Base-by-base conservation (phyloP, 805 yeast species). In the Myxozyma neotropica region DNA sequence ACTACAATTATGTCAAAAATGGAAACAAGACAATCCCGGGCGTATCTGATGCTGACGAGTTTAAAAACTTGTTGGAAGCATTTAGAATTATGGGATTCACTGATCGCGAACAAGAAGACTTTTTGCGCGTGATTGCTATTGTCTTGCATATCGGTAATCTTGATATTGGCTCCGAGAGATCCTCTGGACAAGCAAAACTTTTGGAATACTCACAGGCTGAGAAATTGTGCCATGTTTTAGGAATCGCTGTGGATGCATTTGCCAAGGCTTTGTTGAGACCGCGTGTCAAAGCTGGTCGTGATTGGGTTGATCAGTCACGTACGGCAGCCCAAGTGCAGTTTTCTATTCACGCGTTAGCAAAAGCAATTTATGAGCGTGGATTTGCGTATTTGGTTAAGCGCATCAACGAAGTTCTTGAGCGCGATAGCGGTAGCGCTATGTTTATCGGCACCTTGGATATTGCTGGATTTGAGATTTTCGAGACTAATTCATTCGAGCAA, bases 381-480 rank as follows among this genome's bases (percentile, higher is more conserved):
- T 94, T 94, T 75, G 87, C 87, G 51, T 83, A 78, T 68, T 80
- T 94, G 39, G 96, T 94, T 12, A 80, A 80, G 55, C 81, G 83
- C 55, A 88, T 94, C 67, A 95, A 94, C 71, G 78, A 78, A 3
- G 87, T 83, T 53, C 80, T 94, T 10, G 81, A 80, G 63, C 74
- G 77, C 6, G 73, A 77, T 2, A 69, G 72, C 55, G 73, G 78
- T 2, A 73, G 76, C 23, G 67, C 72, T 13, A 65, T 72, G 17
- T 77, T 73, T 17, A 89, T 94, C 69, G 99, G 99, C 66, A 96
- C 94, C 59, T 78, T 94, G 70, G 99, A 94, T 81, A 94, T 94
- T 66, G 96, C 96, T 66, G 99, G 99, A 2, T 94, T 94, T 75
- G 99, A 94, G 74, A 94, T 94, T 69, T 94, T 94, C 71, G 96